phyloP scores from a whole-genome alignment of 805 yeast genomes.

The Zygosaccharomyces gambellarensis region DNA sequence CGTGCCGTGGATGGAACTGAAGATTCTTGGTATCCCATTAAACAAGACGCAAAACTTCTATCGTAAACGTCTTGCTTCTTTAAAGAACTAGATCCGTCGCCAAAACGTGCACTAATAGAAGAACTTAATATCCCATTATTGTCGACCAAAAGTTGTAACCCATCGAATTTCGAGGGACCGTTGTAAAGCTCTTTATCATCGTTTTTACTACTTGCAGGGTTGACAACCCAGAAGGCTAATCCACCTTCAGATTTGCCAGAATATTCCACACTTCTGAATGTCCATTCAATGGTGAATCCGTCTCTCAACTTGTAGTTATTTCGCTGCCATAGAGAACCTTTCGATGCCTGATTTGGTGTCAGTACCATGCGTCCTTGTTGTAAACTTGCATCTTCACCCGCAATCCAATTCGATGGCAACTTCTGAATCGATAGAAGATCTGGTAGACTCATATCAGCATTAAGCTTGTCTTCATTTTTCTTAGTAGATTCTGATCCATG shows the following conservation, averaged over 20 bases:
- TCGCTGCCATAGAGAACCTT: slow-evolving; percentile 46
- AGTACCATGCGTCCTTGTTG: slow-evolving; percentile 51
- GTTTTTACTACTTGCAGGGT: slow-evolving; percentile 14
- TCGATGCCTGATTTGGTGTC: slow-evolving; percentile 40
- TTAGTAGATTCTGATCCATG: slow-evolving; percentile 8
- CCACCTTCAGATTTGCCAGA: slow-evolving; percentile 51
- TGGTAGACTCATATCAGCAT: slow-evolving; percentile 36
- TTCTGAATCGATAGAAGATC: slow-evolving; percentile 35
- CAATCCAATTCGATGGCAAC: slow-evolving; percentile 36
- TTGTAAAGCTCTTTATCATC: slow-evolving; percentile 40
- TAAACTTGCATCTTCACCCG: slow-evolving; percentile 37
- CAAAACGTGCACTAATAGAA: slow-evolving; percentile 53
- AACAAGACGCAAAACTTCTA: slow-evolving; percentile 50
- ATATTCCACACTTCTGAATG: slow-evolving; percentile 57
- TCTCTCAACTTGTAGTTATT: slow-evolving; percentile 31
- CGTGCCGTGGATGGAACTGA: slow-evolving; percentile 68
- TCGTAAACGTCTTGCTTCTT: slow-evolving; percentile 25
- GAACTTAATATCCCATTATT: slow-evolving; percentile 44
- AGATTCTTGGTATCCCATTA: slow-evolving; percentile 57
- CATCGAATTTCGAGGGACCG: slow-evolving; percentile 58
- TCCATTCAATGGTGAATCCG: slow-evolving; percentile 55
- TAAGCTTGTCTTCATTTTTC: slow-evolving; percentile 22
- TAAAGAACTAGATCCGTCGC: slow-evolving; percentile 49
- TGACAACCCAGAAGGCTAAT: slow-evolving; percentile 52
- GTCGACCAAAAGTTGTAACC: slow-evolving; percentile 58